Conservation (phyloP, 176 grass and related monocot species). For the Carex kokanica region DNA sequence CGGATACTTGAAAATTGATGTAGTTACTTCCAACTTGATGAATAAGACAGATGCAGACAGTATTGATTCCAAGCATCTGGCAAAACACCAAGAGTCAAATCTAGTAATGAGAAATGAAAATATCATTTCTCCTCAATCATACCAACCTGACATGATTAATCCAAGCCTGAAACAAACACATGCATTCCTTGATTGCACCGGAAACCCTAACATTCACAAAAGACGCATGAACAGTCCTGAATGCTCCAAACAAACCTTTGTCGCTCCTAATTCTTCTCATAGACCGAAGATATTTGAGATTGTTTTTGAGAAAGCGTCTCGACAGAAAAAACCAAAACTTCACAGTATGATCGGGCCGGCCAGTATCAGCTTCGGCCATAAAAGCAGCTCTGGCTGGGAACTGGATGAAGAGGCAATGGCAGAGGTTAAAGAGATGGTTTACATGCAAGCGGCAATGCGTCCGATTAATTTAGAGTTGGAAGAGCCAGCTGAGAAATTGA, state of each 20-base stretch:
- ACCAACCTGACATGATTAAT: neutral
- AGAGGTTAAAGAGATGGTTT: constrained; percentile 87
- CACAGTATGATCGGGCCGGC: constrained; percentile 37
- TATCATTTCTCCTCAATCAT: neutral
- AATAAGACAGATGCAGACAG: neutral
- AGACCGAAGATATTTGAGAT: constrained; percentile 43
- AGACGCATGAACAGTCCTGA: neutral
- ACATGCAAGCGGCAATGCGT: constrained; percentile 64
- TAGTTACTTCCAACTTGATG: neutral
- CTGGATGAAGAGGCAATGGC: constrained; percentile 77
- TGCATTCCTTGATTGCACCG: constrained; percentile 23
- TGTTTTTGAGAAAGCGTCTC: constrained; percentile 29
- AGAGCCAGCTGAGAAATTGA: constrained; percentile 39
- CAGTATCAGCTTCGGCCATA: constrained; percentile 57
- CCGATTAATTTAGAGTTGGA: constrained; percentile 46
- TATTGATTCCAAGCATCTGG: constrained; percentile 1
- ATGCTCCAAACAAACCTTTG: constrained; percentile 28
- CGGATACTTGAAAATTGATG: neutral
- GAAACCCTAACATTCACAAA: constrained; percentile 27
- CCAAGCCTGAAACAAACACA: neutral
- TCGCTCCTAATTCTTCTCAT: constrained; percentile 33
- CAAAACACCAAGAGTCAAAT: neutral
- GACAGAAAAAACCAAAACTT: constrained; percentile 16
- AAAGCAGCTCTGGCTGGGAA: constrained; percentile 35
- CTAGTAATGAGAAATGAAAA: neutral